Conservation (phyloP, 2,329 filamentous ascomycete genomes). For the Colletotrichum zoysiae region DNA sequence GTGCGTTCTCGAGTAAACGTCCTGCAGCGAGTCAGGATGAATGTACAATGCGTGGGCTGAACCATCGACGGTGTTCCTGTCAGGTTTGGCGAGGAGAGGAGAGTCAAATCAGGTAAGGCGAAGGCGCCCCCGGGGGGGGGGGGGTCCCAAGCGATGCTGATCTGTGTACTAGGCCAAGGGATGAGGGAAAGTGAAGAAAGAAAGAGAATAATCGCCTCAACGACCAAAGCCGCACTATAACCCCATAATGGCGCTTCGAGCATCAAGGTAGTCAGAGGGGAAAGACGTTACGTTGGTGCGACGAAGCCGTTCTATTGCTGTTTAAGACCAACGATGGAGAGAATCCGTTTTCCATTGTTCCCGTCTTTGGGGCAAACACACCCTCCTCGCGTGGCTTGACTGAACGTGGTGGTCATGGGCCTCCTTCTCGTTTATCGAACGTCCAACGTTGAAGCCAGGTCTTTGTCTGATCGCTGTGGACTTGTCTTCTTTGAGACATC, state of each 20-base stretch:
- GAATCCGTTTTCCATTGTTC: constrained; percentile 15
- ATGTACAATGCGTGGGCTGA: not conserved
- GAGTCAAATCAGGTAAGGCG: not conserved
- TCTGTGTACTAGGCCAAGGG: not conserved
- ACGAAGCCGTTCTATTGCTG: constrained; percentile 1
- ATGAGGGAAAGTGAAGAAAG: not conserved
- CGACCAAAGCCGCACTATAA: constrained; percentile 15
- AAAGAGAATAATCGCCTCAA: not conserved
- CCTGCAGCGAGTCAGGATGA: not conserved
- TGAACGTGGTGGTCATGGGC: constrained; percentile 13
- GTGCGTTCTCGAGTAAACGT: not conserved
- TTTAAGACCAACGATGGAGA: not conserved
- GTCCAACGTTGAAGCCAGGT: not conserved
- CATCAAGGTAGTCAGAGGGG: not conserved
- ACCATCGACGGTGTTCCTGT: not conserved
- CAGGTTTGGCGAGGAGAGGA: not conserved
- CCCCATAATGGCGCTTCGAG: not conserved
- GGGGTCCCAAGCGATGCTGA: not conserved
- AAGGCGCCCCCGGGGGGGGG: not conserved
- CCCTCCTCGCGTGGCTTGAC: not conserved
- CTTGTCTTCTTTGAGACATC: not conserved
- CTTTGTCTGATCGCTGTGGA: constrained; percentile 7
- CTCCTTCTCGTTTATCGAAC: not conserved
- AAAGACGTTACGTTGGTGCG: not conserved
- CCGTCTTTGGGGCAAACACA: not conserved